Evolutionary conservation across 805 yeast genomes (phyloP), one percentile per base, ranked within the genome.

Genomic region (Ogataea methanolica): DNA sequence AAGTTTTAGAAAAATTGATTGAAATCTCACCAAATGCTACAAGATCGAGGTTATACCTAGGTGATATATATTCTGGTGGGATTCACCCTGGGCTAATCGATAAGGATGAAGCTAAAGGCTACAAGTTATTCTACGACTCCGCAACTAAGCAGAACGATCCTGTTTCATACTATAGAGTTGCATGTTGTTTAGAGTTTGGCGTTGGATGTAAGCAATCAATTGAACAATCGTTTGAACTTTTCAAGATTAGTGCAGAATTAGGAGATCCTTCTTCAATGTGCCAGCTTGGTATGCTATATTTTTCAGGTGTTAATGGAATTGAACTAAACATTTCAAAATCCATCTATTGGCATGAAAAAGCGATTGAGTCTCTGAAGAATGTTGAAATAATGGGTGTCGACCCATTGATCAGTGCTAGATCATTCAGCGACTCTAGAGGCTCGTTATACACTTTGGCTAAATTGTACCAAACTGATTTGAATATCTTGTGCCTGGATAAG

Each of bases 231-330:
- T 64, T 80, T 23, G 57, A 67, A 14, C 80, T 76, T 67, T 85
- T 80, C 64, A 69, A 72, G 34, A 68, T 71, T 41, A 87, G 89
- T 0, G 88, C 91, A 3, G 65, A 71, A n/a, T 62, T 74, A 21
- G 85, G 84, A 5, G 80, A 78, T 53, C 78, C 76, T 4, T 75
- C 82, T 14, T 82, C 89, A 21, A 83, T 85, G 87, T 85, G 83
- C 66, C 83, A 85, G 63, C 66, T 85, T 16, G 94, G 90, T 6
- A 76, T 82, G 78, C 72, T 82, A 41, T 71, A 75, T 54, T 69
- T 83, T 16, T 72, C 78, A 16, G 69, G 69, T 9, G 60, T 58
- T n/a, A 61, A 58, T 51, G 67, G 65, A 4, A 58, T 60, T 36
- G 42, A 56, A 5, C 52, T 61, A 35, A 63, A 63, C 47, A 58